phyloP scores from a whole-genome alignment of 169 alveolate genomes.

The Plasmodium reichenowi region DNA sequence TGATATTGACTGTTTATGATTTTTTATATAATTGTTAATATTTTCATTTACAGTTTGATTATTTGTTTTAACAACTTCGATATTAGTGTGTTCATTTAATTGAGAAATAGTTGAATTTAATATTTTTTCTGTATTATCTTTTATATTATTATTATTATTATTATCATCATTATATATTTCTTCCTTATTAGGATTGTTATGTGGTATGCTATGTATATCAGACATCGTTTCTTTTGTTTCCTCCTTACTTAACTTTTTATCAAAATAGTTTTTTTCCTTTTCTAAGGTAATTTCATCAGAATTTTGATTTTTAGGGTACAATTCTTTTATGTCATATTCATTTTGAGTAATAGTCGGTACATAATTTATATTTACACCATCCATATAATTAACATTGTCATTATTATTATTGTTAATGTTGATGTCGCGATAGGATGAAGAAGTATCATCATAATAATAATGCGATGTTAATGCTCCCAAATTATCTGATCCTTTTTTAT shows the following conservation, averaged over 20 bases:
- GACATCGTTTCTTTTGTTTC: background rate
- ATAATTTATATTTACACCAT: background rate
- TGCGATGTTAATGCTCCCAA: constrained; percentile 27
- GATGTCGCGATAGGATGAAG: background rate
- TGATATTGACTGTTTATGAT: constrained; percentile 15
- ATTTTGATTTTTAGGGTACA: background rate
- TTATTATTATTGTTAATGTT: background rate
- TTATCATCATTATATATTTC: background rate
- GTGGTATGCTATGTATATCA: background rate
- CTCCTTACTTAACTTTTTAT: background rate
- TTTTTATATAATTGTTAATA: constrained; percentile 40
- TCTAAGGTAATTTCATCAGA: background rate
- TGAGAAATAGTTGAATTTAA: too few species aligned
- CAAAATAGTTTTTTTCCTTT: background rate
- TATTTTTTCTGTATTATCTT: background rate
- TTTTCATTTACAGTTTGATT: constrained; percentile 10
- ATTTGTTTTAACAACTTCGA: constrained; percentile 1
- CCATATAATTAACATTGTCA: background rate
- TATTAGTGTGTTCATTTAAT: background rate
- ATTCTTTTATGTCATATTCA: constrained; percentile 46
- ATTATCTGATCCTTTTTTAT: constrained; percentile 31
- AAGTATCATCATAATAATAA: constrained; percentile 10
- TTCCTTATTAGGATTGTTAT: background rate
- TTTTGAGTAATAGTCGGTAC: constrained; percentile 2
- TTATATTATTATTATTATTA: background rate